phyloP scores from a whole-genome alignment of 129 eudicot species.

The Pittosporum tobira region DNA sequence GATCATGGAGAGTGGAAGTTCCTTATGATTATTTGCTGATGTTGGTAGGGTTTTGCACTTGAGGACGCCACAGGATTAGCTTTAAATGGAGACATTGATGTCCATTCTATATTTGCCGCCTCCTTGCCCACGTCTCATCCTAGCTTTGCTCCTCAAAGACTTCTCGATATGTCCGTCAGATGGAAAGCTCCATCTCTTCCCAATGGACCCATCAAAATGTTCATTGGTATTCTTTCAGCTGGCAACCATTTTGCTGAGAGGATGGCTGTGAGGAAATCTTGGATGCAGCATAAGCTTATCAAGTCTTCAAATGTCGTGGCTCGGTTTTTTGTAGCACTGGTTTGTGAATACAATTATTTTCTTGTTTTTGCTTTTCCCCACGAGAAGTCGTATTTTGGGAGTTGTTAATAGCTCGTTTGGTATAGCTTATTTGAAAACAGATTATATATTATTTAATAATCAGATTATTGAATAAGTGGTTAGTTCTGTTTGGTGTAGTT shows the following conservation, averaged over 20 bases:
- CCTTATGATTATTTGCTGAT: not conserved
- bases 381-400: not conserved
- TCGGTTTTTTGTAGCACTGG: conserved; percentile 97
- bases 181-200: conserved; percentile 81
- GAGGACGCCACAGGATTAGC: conserved; percentile 88
- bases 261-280: conserved; percentile 95
- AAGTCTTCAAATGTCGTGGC: conserved; percentile 63
- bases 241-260: conserved; percentile 97
- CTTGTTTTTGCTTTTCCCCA: not conserved
- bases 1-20: not conserved
- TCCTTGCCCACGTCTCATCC: conserved; percentile 92
- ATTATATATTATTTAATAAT: too few species aligned
- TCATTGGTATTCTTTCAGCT: conserved; percentile 81
- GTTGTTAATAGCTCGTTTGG: too few species aligned
- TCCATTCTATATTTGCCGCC: conserved; percentile 60
- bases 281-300: conserved; percentile 82
- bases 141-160: conserved; percentile 67
- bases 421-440: too few species aligned
- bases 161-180: conserved; percentile 52
- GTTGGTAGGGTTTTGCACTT: conserved; percentile 64
- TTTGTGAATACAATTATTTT: conserved; percentile 11
- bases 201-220: conserved; percentile 50
- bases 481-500: too few species aligned
- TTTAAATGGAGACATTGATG: conserved; percentile 64
- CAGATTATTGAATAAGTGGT: too few species aligned